phyloP scores from a whole-genome alignment of 345 rosid genomes.

The Ceriops tagal region DNA sequence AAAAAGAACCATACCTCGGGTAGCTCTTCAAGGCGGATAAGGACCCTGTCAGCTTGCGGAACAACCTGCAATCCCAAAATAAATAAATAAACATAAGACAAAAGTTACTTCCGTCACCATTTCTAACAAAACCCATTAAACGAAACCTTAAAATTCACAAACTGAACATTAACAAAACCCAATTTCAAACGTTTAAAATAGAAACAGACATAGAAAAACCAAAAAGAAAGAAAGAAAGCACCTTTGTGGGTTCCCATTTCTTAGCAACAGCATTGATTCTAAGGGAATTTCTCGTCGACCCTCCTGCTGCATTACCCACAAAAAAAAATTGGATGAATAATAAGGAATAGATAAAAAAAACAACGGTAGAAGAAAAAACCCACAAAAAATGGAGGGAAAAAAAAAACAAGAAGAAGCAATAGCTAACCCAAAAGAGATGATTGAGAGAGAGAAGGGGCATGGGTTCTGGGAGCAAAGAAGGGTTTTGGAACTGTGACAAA shows the following conservation, averaged over 20 bases:
- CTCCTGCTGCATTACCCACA: constrained; percentile 23
- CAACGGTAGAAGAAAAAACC: background rate
- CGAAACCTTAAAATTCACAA: too few relatives aligned
- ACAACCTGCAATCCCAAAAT: constrained; percentile 52
- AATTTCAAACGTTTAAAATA: background rate
- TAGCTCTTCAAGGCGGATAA: constrained; percentile 78
- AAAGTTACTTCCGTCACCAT: too few relatives aligned
- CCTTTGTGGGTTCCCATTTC: constrained; percentile 88
- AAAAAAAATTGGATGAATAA: too few relatives aligned
- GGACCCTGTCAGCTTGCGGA: constrained; percentile 93
- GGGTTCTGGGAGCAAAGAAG: constrained; percentile 31
- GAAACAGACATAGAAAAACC: background rate
- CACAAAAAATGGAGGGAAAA: background rate
- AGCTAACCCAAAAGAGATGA: constrained; percentile 37
- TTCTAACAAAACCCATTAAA: too few relatives aligned
- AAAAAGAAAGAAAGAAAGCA: constrained; percentile 6
- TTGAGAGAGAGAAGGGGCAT: constrained; percentile 24
- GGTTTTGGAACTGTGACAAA: constrained; percentile 48
- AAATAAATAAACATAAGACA: background rate
- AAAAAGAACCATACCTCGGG: constrained; percentile 44
- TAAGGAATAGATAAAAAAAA: too few relatives aligned
- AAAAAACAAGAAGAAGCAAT: background rate
- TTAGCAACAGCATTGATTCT: constrained; percentile 58
- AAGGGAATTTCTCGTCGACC: constrained; percentile 41
- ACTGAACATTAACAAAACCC: background rate